These are phyloP conservation scores for Termitomyces sp. DNA, from an alignment of 768 basidiomycete species.

Conservation along the genomic window DNA sequence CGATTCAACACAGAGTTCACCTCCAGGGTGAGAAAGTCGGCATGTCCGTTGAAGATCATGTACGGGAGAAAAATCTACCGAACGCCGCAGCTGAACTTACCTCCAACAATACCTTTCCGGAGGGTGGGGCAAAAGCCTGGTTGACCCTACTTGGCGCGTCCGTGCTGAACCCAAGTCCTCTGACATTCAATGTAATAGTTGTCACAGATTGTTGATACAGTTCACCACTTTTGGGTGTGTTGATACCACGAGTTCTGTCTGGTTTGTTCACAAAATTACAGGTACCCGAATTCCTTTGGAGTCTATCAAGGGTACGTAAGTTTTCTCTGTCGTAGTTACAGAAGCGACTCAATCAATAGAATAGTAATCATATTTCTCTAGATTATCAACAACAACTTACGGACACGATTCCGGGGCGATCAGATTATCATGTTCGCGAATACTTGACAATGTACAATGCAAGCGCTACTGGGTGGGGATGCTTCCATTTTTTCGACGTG, in stretches of 20 bases:
- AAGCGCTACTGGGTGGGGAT: constrained; percentile 9
- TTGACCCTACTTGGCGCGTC: constrained; percentile 10
- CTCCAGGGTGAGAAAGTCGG: not conserved
- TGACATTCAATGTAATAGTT: not conserved
- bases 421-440: constrained; percentile 33
- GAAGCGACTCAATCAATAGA: not conserved
- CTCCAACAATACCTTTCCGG: not conserved
- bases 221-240: no score
- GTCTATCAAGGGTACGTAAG: not conserved
- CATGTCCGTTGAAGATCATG: not conserved
- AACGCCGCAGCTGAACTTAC: not conserved
- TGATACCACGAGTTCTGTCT: not conserved
- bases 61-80: not conserved
- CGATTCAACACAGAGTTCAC: no score
- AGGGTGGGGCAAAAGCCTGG: constrained; percentile 4
- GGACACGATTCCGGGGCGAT: constrained; percentile 13
- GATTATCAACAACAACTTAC: not conserved
- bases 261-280: not conserved
- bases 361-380: not conserved
- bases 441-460: constrained; percentile 27
- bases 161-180: not conserved
- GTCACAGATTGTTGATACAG: no score
- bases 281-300: not conserved
- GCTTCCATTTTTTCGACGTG: not conserved
- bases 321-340: not conserved